Conservation (phyloP, 176 grass and related monocot genomes). For the Thinopyrum elongatum region DNA sequence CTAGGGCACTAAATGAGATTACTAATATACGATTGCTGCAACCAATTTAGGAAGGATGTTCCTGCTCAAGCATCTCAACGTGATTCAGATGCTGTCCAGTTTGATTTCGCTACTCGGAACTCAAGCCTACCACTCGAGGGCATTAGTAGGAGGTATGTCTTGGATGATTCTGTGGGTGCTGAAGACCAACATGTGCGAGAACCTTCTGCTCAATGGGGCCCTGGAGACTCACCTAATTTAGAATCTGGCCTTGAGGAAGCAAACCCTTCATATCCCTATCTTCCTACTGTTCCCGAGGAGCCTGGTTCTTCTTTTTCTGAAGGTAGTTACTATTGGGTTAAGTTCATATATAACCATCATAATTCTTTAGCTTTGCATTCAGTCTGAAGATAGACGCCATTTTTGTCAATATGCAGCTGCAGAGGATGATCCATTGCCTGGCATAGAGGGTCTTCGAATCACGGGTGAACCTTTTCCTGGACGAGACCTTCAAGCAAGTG, state of each 20-base stretch:
- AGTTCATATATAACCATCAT: neutral
- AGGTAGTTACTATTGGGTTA: conserved; percentile 44
- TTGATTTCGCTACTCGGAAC: conserved; percentile 37
- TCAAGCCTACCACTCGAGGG: conserved; percentile 57
- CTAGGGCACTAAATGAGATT: neutral
- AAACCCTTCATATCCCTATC: conserved; percentile 65
- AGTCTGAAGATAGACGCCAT: conserved; percentile 13
- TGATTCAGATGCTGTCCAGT: conserved; percentile 31
- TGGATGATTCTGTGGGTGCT: conserved; percentile 49
- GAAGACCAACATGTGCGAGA: conserved; percentile 43
- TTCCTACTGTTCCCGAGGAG: conserved; percentile 89
- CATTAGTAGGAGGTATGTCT: conserved; percentile 37
- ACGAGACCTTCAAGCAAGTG: conserved; percentile 72
- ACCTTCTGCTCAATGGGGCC: conserved; percentile 58
- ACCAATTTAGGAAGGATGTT: conserved; percentile 36
- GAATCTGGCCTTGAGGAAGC: conserved; percentile 54
- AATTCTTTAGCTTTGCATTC: conserved; percentile 5
- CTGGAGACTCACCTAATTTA: conserved; percentile 58
- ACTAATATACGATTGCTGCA: conserved; percentile 30
- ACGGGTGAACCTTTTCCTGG: conserved; percentile 91
- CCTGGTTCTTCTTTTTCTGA: conserved; percentile 93
- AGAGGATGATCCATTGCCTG: conserved; percentile 84
- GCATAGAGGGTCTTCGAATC: conserved; percentile 75
- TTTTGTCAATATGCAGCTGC: conserved; percentile 46
- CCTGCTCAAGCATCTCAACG: conserved; percentile 42